Percentiles rank a stretch among this genome's conserved stretches.
These are phyloP conservation scores for Pseudoscleropodium purum DNA, from an alignment of 225 moss, liverwort and hornwort species.

Conservation along the genomic window DNA sequence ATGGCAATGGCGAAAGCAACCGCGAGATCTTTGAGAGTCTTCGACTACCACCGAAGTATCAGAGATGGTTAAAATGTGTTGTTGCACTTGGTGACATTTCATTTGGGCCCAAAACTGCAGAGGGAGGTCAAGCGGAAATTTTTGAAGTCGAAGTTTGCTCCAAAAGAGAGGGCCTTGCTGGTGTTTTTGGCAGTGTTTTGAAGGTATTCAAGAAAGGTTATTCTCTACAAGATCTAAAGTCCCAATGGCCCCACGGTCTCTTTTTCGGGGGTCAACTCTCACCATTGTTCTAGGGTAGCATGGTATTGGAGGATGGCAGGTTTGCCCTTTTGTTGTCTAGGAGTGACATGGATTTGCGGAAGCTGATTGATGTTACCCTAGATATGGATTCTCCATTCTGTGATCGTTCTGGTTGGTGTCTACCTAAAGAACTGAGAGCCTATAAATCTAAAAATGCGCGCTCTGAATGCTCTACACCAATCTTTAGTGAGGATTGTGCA, in stretches of 20 bases:
- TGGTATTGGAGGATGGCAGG: not conserved
- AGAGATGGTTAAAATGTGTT: not conserved
- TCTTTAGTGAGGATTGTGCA: not conserved
- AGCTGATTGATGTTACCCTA: not conserved
- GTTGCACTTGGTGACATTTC: not conserved
- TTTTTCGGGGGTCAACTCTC: fast-evolving
- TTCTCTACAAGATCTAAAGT: not conserved
- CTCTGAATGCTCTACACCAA: not conserved
- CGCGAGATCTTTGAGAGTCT: not conserved
- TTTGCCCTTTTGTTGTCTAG: not conserved
- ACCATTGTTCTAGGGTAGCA: not conserved
- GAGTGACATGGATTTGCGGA: not conserved
- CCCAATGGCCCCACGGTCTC: not conserved
- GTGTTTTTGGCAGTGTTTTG: not conserved
- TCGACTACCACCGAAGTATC: not conserved
- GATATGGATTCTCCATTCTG: not conserved
- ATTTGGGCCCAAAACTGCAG: not conserved
- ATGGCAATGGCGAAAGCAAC: not conserved
- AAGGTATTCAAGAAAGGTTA: not conserved
- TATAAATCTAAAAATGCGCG: not conserved
- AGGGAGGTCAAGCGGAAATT: not conserved
- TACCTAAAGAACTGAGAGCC: not conserved
- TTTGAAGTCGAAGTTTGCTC: not conserved
- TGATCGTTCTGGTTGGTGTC: fast-evolving
- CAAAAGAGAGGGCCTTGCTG: fast-evolving